Evolutionary conservation across 2,329 filamentous ascomycete genomes (phyloP).

Genomic region (Trichothecium roseum): DNA sequence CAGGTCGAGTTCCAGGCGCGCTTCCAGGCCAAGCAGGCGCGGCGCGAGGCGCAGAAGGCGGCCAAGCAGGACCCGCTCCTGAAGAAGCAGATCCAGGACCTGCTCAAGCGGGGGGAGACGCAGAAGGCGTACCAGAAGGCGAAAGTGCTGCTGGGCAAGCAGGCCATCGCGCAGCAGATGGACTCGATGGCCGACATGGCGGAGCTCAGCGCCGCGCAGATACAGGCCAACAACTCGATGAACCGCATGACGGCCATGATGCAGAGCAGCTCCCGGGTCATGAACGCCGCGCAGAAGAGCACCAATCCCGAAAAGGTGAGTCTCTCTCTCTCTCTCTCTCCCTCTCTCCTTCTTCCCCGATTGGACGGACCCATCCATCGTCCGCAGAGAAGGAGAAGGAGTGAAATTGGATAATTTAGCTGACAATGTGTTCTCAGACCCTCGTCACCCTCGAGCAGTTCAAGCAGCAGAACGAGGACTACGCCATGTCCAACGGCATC

Average conservation of each 20-base stretch:
- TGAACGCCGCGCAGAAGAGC: constrained; percentile 46
- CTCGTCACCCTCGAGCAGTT: constrained; percentile 51
- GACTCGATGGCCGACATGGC: constrained; percentile 56
- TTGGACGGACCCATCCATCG: too few species aligned
- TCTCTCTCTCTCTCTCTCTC: background rate
- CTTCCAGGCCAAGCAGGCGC: constrained; percentile 53
- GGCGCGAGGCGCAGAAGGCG: constrained; percentile 50
- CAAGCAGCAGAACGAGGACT: constrained; percentile 53
- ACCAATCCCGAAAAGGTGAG: constrained; percentile 47
- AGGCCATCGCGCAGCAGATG: constrained; percentile 52
- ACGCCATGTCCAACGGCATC: constrained; percentile 57
- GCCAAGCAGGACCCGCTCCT: constrained; percentile 49
- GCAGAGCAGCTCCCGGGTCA: constrained; percentile 45
- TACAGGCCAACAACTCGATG: constrained; percentile 55
- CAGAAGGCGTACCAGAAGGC: constrained; percentile 53
- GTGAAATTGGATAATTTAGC: too few species aligned
- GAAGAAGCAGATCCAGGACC: constrained; percentile 53
- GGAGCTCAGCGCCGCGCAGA: constrained; percentile 48
- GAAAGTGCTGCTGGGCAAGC: constrained; percentile 51
- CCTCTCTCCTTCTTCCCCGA: background rate
- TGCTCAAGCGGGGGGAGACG: constrained; percentile 54
- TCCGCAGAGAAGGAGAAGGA: too few species aligned
- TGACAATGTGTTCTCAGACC: constrained; percentile 24
- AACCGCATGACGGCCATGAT: constrained; percentile 57
- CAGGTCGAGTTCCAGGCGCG: constrained; percentile 54